Base-by-base conservation (phyloP, 768 basidiomycete species). In the Arthromyces matolae region DNA sequence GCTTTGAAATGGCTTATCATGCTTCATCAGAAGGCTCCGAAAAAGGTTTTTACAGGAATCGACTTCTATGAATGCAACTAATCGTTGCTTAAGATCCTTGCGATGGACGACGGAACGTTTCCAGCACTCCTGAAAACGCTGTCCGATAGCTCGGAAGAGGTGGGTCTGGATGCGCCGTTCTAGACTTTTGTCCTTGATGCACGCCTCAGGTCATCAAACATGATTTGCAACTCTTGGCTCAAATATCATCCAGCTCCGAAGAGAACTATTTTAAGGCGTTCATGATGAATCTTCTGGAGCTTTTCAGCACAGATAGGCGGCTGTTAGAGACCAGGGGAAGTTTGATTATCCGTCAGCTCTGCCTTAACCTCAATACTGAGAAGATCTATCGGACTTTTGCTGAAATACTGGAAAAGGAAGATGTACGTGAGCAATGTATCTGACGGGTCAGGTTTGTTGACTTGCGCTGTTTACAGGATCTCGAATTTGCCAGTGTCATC, bases 1-100 rank as follows among this genome's bases (percentile, higher is more conserved):
- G 93, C 95, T 2, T 65, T 99, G 57, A 94, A 95, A 67, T 99
- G 96, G 96, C 72, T 99, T 31, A 84, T 96, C 47, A 99, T 99
- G 96, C 70, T 99, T 42, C 96, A 99, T 67, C 89, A 94, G 64
- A 97, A 98, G 61, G 93, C 93, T 10, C 96, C 96, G 0, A 90
- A 86, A 69, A 95, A 95, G 81, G 93, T 88, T 16, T 6, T 24
- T 24, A 5, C 31, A 19, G 5, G 51, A 37, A 9, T 42, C 19
- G 16, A 16, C 4, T 33, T 43, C 27, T 58, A 42, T 40, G 28
- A 27, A 27, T 10, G 10, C 10, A 6, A 24, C 10, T 13, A 28
- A 24, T 39, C 25, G 27, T 8, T 36, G 37, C n/a, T 20, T 22
- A 97, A n/a, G 94, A 95, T 96, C 52, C 71, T 98, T 35, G 88